Conservation (phyloP, 768 basidiomycete genomes). For the Pleurotus tuber-regium region DNA sequence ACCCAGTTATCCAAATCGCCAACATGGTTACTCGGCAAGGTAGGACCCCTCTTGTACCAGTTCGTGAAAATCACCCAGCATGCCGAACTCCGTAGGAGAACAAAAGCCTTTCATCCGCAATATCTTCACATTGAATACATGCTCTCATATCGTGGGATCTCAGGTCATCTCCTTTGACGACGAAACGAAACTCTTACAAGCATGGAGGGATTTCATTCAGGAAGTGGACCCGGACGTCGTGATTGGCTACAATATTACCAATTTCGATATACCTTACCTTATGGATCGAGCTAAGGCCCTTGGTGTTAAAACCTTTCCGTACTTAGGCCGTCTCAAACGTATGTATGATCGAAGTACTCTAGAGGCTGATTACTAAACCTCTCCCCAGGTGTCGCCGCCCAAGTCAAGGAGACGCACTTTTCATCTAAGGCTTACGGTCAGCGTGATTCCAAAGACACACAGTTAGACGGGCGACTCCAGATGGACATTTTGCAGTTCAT, state of each 20-base stretch:
- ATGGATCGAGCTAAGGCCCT: constrained; percentile 88
- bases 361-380: constrained; percentile 10
- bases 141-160: constrained; percentile 95
- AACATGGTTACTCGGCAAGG: constrained; percentile 99
- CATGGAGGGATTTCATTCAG: constrained; percentile 90
- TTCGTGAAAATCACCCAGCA: neutral
- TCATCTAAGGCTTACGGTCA: constrained; percentile 97
- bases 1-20: constrained; percentile 98
- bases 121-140: constrained; percentile 92
- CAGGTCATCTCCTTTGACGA: constrained; percentile 84
- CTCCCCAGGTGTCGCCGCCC: constrained; percentile 63
- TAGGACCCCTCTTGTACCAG: constrained; percentile 25
- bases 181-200: constrained; percentile 69
- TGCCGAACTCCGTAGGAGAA: constrained; percentile 74
- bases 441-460: constrained; percentile 93
- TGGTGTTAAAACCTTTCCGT: constrained; percentile 66
- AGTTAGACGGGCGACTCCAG: constrained; percentile 89
- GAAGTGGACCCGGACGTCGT: constrained; percentile 93
- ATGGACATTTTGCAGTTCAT: constrained; percentile 96
- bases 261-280: constrained; percentile 96
- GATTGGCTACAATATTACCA: constrained; percentile 93
- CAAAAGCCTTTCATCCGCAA: constrained; percentile 93
- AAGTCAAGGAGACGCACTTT: constrained; percentile 93
- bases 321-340: constrained; percentile 78
- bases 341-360: constrained; percentile 14